Percentiles rank a stretch among this genome's conserved stretches.
Conservation (phyloP, 2,329 filamentous ascomycete genomes). For the Fusarium avenaceum region DNA sequence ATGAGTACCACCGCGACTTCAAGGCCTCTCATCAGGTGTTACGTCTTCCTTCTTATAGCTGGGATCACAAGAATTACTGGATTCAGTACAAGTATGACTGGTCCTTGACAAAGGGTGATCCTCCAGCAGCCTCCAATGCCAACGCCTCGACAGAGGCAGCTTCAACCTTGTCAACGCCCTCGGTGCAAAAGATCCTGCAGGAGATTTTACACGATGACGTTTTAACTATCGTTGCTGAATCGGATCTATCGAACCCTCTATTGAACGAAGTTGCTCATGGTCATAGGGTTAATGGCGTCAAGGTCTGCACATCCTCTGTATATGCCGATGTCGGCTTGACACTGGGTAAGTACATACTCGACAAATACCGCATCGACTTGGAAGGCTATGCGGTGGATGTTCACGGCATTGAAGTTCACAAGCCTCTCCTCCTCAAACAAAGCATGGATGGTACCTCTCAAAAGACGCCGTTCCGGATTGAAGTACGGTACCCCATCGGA, state of each 20-base stretch:
- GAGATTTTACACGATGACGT: constrained; percentile 8
- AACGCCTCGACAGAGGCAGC: neutral
- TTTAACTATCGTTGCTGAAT: neutral
- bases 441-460: constrained; percentile 1
- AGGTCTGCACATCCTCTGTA: constrained; percentile 39
- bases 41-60: constrained; percentile 76
- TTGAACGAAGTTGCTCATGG: constrained; percentile 34
- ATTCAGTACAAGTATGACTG: constrained; percentile 76
- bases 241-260: constrained; percentile 1
- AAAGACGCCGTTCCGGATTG: constrained; percentile 11
- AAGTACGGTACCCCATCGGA: constrained; percentile 8
- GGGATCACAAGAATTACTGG: constrained; percentile 81
- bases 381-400: constrained; percentile 20
- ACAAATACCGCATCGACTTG: constrained; percentile 20
- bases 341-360: constrained; percentile 23
- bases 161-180: constrained; percentile 28
- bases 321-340: constrained; percentile 40
- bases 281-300: constrained; percentile 39
- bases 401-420: constrained; percentile 15
- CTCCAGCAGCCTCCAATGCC: neutral
- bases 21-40: constrained; percentile 62
- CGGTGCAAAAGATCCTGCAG: constrained; percentile 39
- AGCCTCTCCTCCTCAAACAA: constrained; percentile 17
- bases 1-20: constrained; percentile 73
- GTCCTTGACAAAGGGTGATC: constrained; percentile 74